These are phyloP conservation scores for Erysimum cheiranthoides DNA, from an alignment of 345 rosid species.

Conservation along the genomic window DNA sequence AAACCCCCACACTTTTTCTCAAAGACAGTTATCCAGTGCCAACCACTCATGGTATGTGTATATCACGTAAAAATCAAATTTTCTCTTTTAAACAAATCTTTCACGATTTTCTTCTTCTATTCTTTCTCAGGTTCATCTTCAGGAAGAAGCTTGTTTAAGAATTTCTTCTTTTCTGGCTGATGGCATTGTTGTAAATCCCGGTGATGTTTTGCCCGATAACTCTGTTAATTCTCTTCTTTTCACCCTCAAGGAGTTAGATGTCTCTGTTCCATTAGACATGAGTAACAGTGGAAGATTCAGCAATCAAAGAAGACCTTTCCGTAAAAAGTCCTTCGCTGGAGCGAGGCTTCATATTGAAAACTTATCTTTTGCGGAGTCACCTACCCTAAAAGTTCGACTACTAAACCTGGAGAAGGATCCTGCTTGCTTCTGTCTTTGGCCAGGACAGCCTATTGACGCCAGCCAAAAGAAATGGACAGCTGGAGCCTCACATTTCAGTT, in stretches of 20 bases:
- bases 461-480: constrained; percentile 93
- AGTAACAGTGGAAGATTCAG: constrained; percentile 50
- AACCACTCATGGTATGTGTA: constrained; percentile 83
- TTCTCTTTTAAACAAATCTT: background rate
- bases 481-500: constrained; percentile 68
- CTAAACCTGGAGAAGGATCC: constrained; percentile 96
- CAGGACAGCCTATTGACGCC: constrained; percentile 89
- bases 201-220: constrained; percentile 76
- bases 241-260: constrained; percentile 72
- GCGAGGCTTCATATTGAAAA: constrained; percentile 88
- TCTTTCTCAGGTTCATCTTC: constrained; percentile 79
- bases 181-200: constrained; percentile 87
- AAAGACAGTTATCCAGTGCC: constrained; percentile 83
- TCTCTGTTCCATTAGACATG: constrained; percentile 75
- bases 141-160: constrained; percentile 97
- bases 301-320: constrained; percentile 45
- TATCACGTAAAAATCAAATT: constrained; percentile 2
- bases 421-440: constrained; percentile 94
- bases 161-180: constrained; percentile 94
- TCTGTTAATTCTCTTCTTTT: constrained; percentile 74
- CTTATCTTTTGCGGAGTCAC: constrained; percentile 85
- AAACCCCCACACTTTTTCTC: constrained; percentile 81
- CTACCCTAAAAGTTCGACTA: constrained; percentile 68
- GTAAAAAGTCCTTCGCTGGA: constrained; percentile 68
- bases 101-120: constrained; percentile 32